Percentiles rank a stretch among this genome's conserved stretches.
Evolutionary conservation across 1,284 basidiomycete species (phyloP).

Genomic region (Chondrostereum purpureum): DNA sequence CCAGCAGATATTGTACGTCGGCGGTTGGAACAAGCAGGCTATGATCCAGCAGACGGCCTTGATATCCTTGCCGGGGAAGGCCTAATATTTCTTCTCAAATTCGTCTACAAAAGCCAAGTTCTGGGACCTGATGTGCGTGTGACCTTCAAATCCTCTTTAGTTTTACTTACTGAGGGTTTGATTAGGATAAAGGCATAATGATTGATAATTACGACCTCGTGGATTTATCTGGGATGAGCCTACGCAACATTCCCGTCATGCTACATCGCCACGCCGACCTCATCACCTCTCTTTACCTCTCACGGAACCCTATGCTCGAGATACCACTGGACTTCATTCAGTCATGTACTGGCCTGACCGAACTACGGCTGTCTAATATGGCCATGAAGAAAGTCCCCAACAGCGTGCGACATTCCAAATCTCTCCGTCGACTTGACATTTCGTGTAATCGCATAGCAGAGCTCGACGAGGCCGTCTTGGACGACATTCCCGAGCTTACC

Average conservation of each 20-base stretch:
- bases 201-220: slow-evolving; percentile 76
- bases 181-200: slow-evolving; percentile 9
- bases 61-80: slow-evolving; percentile 81
- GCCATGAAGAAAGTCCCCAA: slow-evolving; percentile 92
- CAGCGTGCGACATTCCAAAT: slow-evolving; percentile 71
- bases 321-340: slow-evolving; percentile 97
- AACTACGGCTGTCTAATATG: slow-evolving; percentile 89
- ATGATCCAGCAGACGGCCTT: slow-evolving; percentile 76
- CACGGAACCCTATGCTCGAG: slow-evolving; percentile 94
- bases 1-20: slow-evolving; percentile 84
- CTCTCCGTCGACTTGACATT: slow-evolving; percentile 82
- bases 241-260: slow-evolving; percentile 88
- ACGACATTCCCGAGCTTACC: slow-evolving; percentile 69
- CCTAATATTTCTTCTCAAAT: slow-evolving; percentile 82
- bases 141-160: slow-evolving; percentile 5
- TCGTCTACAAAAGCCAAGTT: slow-evolving; percentile 75
- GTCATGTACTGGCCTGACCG: slow-evolving; percentile 77
- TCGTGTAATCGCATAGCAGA: slow-evolving; percentile 92
- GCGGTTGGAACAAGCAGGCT: slow-evolving; percentile 87
- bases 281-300: slow-evolving; percentile 85
- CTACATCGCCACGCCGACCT: slow-evolving; percentile 84
- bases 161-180: neutral
- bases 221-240: slow-evolving; percentile 77
- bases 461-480: slow-evolving; percentile 80
- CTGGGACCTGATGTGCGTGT: slow-evolving; percentile 63